A percentile compares a stretch with the other conserved stretches of the same genome.
These are phyloP conservation scores for Solanum tarijense DNA, from an alignment of 257 asterid genomes.

Conservation along the genomic window DNA sequence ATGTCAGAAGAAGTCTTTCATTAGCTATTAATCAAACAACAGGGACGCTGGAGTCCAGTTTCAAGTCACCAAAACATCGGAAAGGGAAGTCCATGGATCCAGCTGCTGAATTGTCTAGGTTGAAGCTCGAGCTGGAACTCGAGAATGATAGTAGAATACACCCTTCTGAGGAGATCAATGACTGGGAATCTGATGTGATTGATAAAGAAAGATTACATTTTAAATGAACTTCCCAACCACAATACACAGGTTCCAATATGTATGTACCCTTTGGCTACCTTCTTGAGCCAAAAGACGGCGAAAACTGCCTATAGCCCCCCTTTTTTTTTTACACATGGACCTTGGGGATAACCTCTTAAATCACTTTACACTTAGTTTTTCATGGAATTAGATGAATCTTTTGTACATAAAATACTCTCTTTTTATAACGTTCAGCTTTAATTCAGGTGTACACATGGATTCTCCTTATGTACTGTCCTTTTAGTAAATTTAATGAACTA, in stretches of 20 bases:
- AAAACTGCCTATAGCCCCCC: neutral
- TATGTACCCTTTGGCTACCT: neutral
- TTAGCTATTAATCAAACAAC: slow-evolving; percentile 21
- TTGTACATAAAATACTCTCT: neutral
- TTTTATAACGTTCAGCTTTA: neutral
- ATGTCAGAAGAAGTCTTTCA: slow-evolving; percentile 21
- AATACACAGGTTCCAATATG: neutral
- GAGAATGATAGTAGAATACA: slow-evolving; percentile 43
- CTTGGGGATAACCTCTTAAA: neutral
- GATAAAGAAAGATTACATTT: slow-evolving; percentile 24
- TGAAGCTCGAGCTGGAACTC: slow-evolving; percentile 63
- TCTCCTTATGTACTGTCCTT: neutral
- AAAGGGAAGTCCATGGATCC: slow-evolving; percentile 25
- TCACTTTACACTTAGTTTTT: neutral
- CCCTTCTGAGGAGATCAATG: slow-evolving; percentile 49
- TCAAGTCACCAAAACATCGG: slow-evolving; percentile 11
- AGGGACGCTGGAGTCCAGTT: slow-evolving; percentile 15
- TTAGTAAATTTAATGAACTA: neutral
- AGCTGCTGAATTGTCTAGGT: slow-evolving; percentile 44
- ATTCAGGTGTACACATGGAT: neutral
- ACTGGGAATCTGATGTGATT: slow-evolving; percentile 68
- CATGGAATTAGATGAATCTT: neutral
- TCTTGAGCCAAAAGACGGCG: neutral
- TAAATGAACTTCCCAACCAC: neutral
- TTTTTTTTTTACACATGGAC: neutral